These are phyloP conservation scores for Coccinonectria pachysandricola DNA, from an alignment of 2,329 filamentous ascomycete species.

Conservation along the genomic window DNA sequence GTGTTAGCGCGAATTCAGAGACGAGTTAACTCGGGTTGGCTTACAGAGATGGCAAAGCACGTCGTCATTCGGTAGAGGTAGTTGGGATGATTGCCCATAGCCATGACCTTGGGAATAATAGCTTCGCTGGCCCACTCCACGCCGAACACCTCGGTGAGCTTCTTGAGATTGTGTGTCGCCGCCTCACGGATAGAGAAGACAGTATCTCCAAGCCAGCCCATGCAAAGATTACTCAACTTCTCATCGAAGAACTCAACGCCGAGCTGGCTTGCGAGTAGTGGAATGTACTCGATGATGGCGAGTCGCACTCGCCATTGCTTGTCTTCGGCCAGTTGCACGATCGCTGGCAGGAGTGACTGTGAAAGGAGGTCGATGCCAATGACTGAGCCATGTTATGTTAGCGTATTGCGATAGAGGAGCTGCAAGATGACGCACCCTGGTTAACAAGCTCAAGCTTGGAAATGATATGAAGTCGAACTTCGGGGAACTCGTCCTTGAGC, in stretches of 20 bases:
- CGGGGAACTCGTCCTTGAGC: conserved; percentile 98
- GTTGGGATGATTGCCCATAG: conserved; percentile 96
- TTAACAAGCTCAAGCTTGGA: conserved; percentile 99
- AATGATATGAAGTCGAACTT: conserved; percentile 96
- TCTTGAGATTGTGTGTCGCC: conserved; percentile 94
- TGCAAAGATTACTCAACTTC: conserved; percentile 88
- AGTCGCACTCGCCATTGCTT: conserved; percentile 98
- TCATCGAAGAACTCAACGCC: conserved; percentile 98
- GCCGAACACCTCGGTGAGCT: conserved; percentile 96
- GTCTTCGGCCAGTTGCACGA: conserved; percentile 94
- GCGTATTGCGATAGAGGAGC: not conserved
- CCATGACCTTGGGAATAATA: conserved; percentile 97
- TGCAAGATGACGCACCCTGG: conserved; percentile 52
- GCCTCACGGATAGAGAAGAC: conserved; percentile 98
- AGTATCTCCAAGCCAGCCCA: conserved; percentile 97
- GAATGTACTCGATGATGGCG: conserved; percentile 98
- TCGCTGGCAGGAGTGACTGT: conserved; percentile 90
- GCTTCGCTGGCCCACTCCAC: conserved; percentile 95
- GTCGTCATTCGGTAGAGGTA: conserved; percentile 99
- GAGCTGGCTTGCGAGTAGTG: conserved; percentile 85
- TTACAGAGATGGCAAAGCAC: conserved; percentile 96
- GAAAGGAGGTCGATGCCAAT: conserved; percentile 97
- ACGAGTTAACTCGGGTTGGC: conserved; percentile 32
- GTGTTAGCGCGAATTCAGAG: conserved; percentile 13
- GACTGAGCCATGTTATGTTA: conserved; percentile 43